phyloP scores from a whole-genome alignment of 2,329 filamentous ascomycete species.

The Cytospora piceicola region DNA sequence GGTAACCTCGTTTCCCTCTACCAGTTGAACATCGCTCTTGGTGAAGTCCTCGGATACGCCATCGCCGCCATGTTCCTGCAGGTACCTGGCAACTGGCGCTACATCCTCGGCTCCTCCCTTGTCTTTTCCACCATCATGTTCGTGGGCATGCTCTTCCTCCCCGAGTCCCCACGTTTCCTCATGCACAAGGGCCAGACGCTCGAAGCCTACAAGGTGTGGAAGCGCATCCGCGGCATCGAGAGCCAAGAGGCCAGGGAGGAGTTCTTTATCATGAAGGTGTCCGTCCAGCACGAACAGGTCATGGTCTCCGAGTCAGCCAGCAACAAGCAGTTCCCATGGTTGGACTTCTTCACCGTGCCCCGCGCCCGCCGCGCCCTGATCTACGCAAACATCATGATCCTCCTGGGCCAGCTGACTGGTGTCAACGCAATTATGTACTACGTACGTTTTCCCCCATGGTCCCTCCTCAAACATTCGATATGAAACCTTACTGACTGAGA shows the following conservation, averaged over 20 bases:
- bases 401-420: constrained; percentile 71
- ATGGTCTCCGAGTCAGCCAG: constrained; percentile 53
- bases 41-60: constrained; percentile 74
- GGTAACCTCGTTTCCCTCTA: constrained; percentile 76
- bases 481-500: no score
- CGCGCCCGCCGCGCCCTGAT: constrained; percentile 68
- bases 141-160: constrained; percentile 71
- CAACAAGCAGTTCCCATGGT: constrained; percentile 66
- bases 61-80: constrained; percentile 73
- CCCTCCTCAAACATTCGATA: no score
- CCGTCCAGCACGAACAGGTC: constrained; percentile 60
- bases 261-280: constrained; percentile 73
- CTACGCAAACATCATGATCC: constrained; percentile 72
- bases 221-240: constrained; percentile 67
- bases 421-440: constrained; percentile 75
- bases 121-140: constrained; percentile 69
- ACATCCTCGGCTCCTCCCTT: constrained; percentile 73
- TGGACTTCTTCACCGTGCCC: constrained; percentile 74
- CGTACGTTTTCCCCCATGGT: constrained; percentile 47
- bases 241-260: constrained; percentile 65
- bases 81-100: constrained; percentile 73
- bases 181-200: constrained; percentile 67
- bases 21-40: constrained; percentile 76
- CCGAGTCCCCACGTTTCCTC: constrained; percentile 69
- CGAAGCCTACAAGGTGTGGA: constrained; percentile 71